These are phyloP conservation scores for Penicillium egyptiacum DNA, from an alignment of 495 filamentous ascomycete species.

Conservation along the genomic window DNA sequence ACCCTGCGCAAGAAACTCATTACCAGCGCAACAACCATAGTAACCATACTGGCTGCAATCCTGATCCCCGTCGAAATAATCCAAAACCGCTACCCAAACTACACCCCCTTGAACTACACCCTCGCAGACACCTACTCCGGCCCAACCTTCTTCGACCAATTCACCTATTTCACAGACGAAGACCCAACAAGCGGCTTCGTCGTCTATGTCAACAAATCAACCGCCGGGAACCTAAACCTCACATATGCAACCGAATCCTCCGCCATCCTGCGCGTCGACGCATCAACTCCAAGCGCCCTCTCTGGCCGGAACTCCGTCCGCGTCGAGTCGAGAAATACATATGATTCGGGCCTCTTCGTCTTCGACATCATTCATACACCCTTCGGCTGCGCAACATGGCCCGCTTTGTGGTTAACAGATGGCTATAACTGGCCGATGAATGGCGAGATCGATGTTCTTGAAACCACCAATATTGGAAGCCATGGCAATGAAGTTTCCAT, in stretches of 20 bases:
- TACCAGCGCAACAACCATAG: constrained; percentile 28
- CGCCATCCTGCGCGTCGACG: constrained; percentile 55
- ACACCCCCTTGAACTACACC: constrained; percentile 48
- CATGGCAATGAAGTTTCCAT: constrained; percentile 49
- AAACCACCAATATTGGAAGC: constrained; percentile 45
- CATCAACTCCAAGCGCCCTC: constrained; percentile 38
- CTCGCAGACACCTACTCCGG: constrained; percentile 54
- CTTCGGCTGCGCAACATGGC: constrained; percentile 56
- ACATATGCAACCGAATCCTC: constrained; percentile 49
- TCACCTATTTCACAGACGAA: constrained; percentile 52
- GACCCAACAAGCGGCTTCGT: constrained; percentile 56
- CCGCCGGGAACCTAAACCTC: constrained; percentile 46
- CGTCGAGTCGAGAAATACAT: constrained; percentile 51
- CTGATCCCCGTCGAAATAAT: constrained; percentile 55
- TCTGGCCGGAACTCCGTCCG: constrained; percentile 55
- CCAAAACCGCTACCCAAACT: constrained; percentile 54
- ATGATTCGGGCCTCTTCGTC: constrained; percentile 53
- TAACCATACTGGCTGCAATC: constrained; percentile 51
- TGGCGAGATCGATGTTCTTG: constrained; percentile 53
- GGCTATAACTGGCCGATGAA: constrained; percentile 58
- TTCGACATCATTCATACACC: constrained; percentile 55
- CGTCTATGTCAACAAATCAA: constrained; percentile 36
- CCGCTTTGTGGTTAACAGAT: constrained; percentile 63
- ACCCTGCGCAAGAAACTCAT: constrained; percentile 47
- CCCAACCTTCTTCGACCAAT: constrained; percentile 50